Evolutionary conservation across 176 grass and related monocot genomes (phyloP).

Genomic region (Oryza longistaminata): DNA sequence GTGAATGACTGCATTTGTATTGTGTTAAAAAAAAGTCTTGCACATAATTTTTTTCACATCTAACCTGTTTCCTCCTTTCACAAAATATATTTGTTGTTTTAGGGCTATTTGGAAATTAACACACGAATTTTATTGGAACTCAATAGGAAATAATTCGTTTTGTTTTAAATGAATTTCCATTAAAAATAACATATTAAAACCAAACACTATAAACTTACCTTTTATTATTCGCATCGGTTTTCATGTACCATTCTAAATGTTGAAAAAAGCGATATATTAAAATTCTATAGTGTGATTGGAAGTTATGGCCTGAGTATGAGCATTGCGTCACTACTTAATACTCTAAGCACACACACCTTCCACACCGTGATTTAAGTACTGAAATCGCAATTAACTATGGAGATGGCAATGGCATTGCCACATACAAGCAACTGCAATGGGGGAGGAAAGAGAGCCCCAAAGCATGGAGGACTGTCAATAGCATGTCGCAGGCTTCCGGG

Average conservation of each 20-base stretch:
- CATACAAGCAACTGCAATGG: background rate
- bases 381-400: constrained; percentile 34
- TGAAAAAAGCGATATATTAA: background rate
- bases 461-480: constrained; percentile 35
- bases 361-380: constrained; percentile 22
- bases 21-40: background rate
- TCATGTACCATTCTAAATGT: background rate
- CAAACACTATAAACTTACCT: no score
- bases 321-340: constrained; percentile 23
- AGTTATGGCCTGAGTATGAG: background rate
- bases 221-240: background rate
- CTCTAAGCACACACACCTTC: constrained; percentile 28
- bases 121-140: no score
- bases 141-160: no score
- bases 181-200: no score
- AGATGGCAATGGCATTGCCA: constrained; percentile 8
- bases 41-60: constrained; percentile 25
- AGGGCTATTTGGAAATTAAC: no score
- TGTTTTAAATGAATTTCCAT: no score
- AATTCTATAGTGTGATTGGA: background rate
- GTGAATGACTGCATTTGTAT: no score
- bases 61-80: no score
- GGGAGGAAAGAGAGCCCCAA: constrained; percentile 32
- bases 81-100: no score
- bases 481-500: constrained; percentile 7